phyloP scores from a whole-genome alignment of 2,329 filamentous ascomycete genomes.

The Verticillium albo-atrum region DNA sequence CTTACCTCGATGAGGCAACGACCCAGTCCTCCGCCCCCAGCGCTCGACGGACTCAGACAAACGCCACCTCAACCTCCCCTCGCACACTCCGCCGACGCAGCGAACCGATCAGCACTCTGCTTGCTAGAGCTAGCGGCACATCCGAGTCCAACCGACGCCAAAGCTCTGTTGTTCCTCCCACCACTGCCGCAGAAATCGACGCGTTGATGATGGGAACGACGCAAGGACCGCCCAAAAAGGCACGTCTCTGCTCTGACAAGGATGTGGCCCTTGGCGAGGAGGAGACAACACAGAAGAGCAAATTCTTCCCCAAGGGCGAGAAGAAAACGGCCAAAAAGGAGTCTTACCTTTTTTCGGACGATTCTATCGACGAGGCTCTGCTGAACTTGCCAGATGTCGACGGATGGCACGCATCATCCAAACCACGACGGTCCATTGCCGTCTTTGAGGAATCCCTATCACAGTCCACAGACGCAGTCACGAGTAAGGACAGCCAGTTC shows the following conservation, averaged over 20 bases:
- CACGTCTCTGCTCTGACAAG: constrained; percentile 45
- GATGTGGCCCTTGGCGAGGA: constrained; percentile 13
- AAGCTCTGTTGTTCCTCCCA: neutral
- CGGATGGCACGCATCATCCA: constrained; percentile 36
- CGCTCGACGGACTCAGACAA: constrained; percentile 12
- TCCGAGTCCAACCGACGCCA: constrained; percentile 5
- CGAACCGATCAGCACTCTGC: constrained; percentile 44
- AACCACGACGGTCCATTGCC: constrained; percentile 29
- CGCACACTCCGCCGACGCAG: constrained; percentile 44
- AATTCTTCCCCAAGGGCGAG: constrained; percentile 41
- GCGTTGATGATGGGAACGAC: constrained; percentile 7
- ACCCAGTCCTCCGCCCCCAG: constrained; percentile 9
- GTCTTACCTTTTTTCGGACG: constrained; percentile 47
- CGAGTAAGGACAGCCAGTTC: constrained; percentile 9
- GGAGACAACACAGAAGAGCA: constrained; percentile 41
- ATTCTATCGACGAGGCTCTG: constrained; percentile 52
- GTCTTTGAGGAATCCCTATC: constrained; percentile 38
- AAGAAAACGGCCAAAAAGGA: constrained; percentile 30
- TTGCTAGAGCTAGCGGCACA: constrained; percentile 16
- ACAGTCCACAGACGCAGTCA: constrained; percentile 14
- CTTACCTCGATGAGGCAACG: constrained; percentile 40
- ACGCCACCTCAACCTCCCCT: constrained; percentile 24
- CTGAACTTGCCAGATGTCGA: constrained; percentile 46
- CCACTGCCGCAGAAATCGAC: constrained; percentile 8
- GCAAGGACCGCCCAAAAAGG: constrained; percentile 50